These are phyloP conservation scores for Tripidium arundinaceum DNA, from an alignment of 202 grass and related monocot species.

Conservation along the genomic window DNA sequence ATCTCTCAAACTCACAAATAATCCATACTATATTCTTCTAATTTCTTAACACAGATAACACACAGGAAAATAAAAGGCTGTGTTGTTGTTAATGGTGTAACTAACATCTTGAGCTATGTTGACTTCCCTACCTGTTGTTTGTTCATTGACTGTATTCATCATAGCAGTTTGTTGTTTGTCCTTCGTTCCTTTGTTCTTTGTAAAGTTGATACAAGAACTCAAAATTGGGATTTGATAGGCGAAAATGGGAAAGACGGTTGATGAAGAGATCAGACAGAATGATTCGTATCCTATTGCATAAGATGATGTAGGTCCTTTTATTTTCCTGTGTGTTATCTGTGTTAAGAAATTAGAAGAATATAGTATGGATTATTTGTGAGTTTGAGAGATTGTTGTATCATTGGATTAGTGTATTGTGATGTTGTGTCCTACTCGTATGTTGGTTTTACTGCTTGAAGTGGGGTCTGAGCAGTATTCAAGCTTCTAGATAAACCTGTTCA, in stretches of 20 bases:
- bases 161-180: neutral
- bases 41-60: slow-evolving; percentile 17
- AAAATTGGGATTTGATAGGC: slow-evolving; percentile 76
- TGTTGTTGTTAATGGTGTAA: neutral
- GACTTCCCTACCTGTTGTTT: neutral
- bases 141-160: neutral
- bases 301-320: slow-evolving; percentile 63
- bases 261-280: slow-evolving; percentile 53
- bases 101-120: neutral
- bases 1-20: neutral
- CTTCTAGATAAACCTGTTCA: neutral
- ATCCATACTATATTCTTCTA: neutral
- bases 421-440: neutral
- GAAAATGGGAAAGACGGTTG: slow-evolving; percentile 66
- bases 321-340: slow-evolving; percentile 31
- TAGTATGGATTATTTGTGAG: neutral
- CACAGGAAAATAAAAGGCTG: slow-evolving; percentile 15
- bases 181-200: neutral
- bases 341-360: neutral
- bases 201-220: slow-evolving; percentile 29
- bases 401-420: neutral
- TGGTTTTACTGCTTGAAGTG: neutral
- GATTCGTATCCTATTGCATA: slow-evolving; percentile 36
- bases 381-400: neutral
- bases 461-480: neutral